Evolutionary conservation across 257 asterid genomes (phyloP).

Genomic region (Solanum okadae): DNA sequence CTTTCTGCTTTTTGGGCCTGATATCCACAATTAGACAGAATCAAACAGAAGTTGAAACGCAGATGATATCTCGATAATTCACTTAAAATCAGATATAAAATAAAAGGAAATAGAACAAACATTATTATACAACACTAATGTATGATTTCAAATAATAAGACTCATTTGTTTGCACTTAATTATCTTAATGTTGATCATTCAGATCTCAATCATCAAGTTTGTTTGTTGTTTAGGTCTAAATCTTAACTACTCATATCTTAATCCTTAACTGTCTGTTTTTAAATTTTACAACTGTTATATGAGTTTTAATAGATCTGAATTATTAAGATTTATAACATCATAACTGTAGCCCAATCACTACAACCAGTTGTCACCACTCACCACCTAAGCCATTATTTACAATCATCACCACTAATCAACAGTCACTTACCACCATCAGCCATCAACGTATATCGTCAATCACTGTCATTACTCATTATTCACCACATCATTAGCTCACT

Average conservation of each 20-base stretch:
- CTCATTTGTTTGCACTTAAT: not conserved
- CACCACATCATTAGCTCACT: not conserved
- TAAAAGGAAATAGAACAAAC: not conserved
- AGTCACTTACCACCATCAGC: not conserved
- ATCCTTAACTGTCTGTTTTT: not conserved
- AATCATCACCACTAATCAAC: not conserved
- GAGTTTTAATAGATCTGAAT: not conserved
- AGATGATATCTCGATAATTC: not conserved
- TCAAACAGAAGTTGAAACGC: not conserved
- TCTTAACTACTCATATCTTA: not conserved
- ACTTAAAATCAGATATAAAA: not conserved
- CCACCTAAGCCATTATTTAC: too few species aligned
- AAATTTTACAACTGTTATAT: not conserved
- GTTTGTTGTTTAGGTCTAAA: not conserved
- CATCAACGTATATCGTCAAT: not conserved
- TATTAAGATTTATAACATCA: not conserved
- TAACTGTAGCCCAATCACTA: too few species aligned
- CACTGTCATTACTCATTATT: not conserved
- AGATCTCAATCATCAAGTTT: not conserved
- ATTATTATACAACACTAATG: not conserved
- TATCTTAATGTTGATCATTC: not conserved
- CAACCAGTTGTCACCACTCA: too few species aligned
- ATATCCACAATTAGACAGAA: not conserved
- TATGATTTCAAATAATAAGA: not conserved
- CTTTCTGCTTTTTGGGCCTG: conserved; percentile 92